These are phyloP conservation scores for Rutstroemia sp. DNA, from an alignment of 2,329 filamentous ascomycete species.

Conservation along the genomic window DNA sequence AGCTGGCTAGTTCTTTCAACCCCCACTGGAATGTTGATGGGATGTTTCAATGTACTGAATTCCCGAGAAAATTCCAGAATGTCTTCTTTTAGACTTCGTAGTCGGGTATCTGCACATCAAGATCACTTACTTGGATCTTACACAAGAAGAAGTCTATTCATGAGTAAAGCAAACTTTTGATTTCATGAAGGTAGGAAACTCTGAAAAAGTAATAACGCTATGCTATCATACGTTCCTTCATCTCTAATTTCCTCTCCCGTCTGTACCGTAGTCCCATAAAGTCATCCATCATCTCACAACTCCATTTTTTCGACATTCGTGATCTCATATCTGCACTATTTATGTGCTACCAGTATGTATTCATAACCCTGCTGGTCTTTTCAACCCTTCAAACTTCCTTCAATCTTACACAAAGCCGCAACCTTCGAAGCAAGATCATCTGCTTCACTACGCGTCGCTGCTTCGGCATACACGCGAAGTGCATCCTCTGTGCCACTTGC, in stretches of 20 bases:
- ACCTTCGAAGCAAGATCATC: conserved; percentile 86
- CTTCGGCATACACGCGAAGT: conserved; percentile 92
- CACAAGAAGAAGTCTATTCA: neutral
- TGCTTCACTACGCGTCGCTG: conserved; percentile 78
- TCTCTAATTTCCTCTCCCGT: neutral
- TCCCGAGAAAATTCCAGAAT: too few species aligned
- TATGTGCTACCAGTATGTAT: neutral
- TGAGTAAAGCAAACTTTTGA: neutral
- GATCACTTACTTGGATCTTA: neutral
- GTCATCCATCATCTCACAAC: conserved; percentile 5
- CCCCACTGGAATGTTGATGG: too few species aligned
- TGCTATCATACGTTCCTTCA: neutral
- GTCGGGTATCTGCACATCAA: too few species aligned
- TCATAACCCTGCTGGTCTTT: neutral
- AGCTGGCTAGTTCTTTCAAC: too few species aligned
- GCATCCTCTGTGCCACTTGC: conserved; percentile 95
- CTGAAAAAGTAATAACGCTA: neutral
- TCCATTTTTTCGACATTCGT: conserved; percentile 6
- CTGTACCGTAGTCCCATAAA: conserved; percentile 1
- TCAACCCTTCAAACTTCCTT: conserved; percentile 12
- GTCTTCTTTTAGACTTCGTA: too few species aligned
- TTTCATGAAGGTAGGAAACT: neutral
- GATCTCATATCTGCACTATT: neutral
- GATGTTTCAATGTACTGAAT: too few species aligned
- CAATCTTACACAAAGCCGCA: conserved; percentile 29